Evolutionary conservation across 1,139 yeast genomes (phyloP).

Genomic region (Pichia sp.): DNA sequence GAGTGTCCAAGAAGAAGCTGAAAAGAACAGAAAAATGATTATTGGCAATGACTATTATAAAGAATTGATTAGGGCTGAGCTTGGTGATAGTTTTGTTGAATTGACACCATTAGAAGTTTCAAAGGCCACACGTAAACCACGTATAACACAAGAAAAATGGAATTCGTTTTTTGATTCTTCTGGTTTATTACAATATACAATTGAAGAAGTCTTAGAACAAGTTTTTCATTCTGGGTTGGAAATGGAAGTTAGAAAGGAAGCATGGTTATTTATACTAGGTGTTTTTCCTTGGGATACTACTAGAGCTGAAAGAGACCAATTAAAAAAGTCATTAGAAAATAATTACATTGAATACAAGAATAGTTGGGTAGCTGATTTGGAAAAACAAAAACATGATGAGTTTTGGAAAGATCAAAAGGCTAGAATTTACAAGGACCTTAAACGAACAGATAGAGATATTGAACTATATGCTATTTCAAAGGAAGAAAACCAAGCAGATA

Average conservation of each 20-base stretch:
- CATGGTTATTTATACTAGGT: conserved; percentile 79
- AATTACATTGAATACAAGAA: conserved; percentile 63
- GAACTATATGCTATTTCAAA: conserved; percentile 53
- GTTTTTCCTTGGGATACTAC: conserved; percentile 90
- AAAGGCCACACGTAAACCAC: conserved; percentile 57
- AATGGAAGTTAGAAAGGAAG: conserved; percentile 53
- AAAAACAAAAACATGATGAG: conserved; percentile 50
- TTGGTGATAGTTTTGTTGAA: conserved; percentile 54
- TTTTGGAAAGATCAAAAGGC: conserved; percentile 85
- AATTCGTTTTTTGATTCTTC: conserved; percentile 67
- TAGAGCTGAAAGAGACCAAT: conserved; percentile 54
- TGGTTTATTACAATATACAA: conserved; percentile 70
- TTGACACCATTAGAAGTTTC: conserved; percentile 55
- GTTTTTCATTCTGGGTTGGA: conserved; percentile 88
- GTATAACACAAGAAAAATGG: conserved; percentile 74
- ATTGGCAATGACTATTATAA: conserved; percentile 58
- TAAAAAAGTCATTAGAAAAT: conserved; percentile 50
- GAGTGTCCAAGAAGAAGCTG: conserved; percentile 90
- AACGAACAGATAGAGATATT: conserved; percentile 79
- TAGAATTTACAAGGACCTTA: conserved; percentile 89
- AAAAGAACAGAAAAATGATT: conserved; percentile 54
- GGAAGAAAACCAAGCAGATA: conserved; percentile 36
- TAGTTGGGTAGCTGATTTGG: conserved; percentile 60
- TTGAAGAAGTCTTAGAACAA: conserved; percentile 67
- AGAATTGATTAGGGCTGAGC: conserved; percentile 54